Evolutionary conservation across 352 stramenopile species (phyloP), one percentile per base, ranked within the genome.

Genomic region (Phytophthora quininea): DNA sequence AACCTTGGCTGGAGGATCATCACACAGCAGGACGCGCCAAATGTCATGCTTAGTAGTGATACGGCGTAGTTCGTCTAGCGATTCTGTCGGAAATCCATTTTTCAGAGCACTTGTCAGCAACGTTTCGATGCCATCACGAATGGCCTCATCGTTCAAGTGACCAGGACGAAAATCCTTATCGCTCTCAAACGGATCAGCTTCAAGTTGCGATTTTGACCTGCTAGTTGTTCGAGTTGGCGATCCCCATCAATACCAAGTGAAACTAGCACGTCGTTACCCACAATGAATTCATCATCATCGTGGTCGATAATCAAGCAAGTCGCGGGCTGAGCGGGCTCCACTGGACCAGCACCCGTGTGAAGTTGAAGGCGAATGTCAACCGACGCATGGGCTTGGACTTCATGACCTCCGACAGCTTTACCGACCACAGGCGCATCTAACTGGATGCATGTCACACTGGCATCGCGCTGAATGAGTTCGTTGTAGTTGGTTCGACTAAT

Each of bases 251-350:
- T 66, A 2, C 58, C 58, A 3, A 66, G 32, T 2, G 42, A 49
- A 1, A 33, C 11, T 7, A 66, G 7, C 1, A 66, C 58, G 48
- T 59, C 40, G 9, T 54, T 66, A 12, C 31, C 58, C 1, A 60
- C 3, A 49, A 66, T 66, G 9, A 66, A 59, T 33, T 54, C 58
- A 29, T 55, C 50, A 12, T 66, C 58, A 7, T 59, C 24, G 1
- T 66, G 15, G 31, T 67, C 42, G 12, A 60, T 61, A 3, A 67
- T 60, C 1, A 67, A 33, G 32, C 42, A 56, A 4, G 29, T 43
- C 12, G 60, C 59, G 1, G 51, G 42, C n/a, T 54, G 24, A 19
- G 31, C 50, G 3, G 31, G 59, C 6, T 55, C 32, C 59, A 55
- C 59, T 7, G 50, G 50, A 9, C 50, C 59, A 0, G 59, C 50